These are phyloP conservation scores for Metschnikowia borealis DNA, from an alignment of 805 yeast species.

Conservation along the genomic window DNA sequence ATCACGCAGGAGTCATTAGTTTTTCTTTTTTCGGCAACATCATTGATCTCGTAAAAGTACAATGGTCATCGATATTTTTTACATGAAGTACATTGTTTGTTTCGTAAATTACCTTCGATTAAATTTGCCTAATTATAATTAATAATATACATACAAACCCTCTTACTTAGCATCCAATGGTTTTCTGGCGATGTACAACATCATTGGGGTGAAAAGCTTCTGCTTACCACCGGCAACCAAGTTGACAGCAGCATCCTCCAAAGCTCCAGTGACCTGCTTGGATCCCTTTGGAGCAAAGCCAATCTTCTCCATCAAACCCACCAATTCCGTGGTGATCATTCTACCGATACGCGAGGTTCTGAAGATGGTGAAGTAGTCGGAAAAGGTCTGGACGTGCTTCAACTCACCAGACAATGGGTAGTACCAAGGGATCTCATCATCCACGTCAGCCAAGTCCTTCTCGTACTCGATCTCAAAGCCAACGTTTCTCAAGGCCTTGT, in stretches of 20 bases:
- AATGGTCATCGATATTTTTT: too few species aligned
- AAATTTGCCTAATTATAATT: neutral
- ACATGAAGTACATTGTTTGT: too few species aligned
- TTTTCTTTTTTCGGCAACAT: constrained; percentile 1
- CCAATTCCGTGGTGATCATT: constrained; percentile 72
- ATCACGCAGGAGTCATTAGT: constrained; percentile 21
- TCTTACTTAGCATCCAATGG: constrained; percentile 41
- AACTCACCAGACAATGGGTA: constrained; percentile 94
- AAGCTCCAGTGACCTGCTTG: constrained; percentile 81
- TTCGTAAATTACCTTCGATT: neutral
- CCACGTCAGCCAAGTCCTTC: constrained; percentile 76
- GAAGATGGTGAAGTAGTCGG: constrained; percentile 77
- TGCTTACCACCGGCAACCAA: constrained; percentile 89
- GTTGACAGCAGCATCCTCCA: constrained; percentile 96
- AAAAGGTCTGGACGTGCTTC: constrained; percentile 74
- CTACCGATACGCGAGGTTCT: constrained; percentile 90
- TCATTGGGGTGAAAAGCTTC: constrained; percentile 95
- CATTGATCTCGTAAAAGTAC: neutral
- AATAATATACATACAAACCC: neutral
- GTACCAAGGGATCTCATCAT: constrained; percentile 93
- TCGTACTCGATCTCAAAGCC: constrained; percentile 80
- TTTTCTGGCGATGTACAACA: constrained; percentile 84
- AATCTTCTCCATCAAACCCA: constrained; percentile 75
- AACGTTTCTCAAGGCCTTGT: constrained; percentile 74
- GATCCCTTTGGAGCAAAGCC: constrained; percentile 92